Base-by-base conservation (phyloP, 805 yeast species). In the Suhomyces prunicola region DNA sequence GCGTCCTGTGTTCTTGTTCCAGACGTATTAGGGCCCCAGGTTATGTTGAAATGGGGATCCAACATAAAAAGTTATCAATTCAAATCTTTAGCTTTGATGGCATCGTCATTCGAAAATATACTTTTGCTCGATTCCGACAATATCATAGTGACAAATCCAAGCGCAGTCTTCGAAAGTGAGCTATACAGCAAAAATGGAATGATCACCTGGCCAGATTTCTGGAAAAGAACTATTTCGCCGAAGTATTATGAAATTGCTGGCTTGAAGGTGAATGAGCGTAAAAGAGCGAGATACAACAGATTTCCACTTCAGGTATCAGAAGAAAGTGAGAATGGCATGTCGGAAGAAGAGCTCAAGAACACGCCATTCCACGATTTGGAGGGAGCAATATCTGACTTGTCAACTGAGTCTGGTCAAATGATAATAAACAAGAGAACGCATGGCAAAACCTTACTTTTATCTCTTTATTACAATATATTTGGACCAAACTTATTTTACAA, bases 321-420 rank as follows among this genome's bases (percentile, higher is more conserved):
- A 15, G 50, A 45, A 5, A 53, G 45, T 12, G 47, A 44, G n/a
- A 51, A 48, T 1, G 17, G 15, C 29, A 48, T 55, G 1, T 47
- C 57, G 12, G 52, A 54, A 13, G 53, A 44, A 12, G 60, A 56
- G 17, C 22, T 33, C 22, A 44, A 51, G 7, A 31, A 53, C 1
- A 52, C 79, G 1, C 82, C 87, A 0, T 81, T 72, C 57, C 90
- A 86, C 59, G 90, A 86, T 62, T 72, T 86, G 47, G 78, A 80
- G 53, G 89, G 89, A 3, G 76, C 91, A 0, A 77, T 87, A 42
- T 88, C 90, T 7, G 87, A 86, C 59, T 78, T 82, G 52, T 81
- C 90, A 0, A 77, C 88, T 2, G 91, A 86, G 68, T 80, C 87
- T 1, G 92, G 91, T 3, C 88, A 86, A 63, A 62, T 87, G 51